These are phyloP conservation scores for Phytophthora meadii DNA, from an alignment of 352 stramenopile genomes.

Conservation along the genomic window DNA sequence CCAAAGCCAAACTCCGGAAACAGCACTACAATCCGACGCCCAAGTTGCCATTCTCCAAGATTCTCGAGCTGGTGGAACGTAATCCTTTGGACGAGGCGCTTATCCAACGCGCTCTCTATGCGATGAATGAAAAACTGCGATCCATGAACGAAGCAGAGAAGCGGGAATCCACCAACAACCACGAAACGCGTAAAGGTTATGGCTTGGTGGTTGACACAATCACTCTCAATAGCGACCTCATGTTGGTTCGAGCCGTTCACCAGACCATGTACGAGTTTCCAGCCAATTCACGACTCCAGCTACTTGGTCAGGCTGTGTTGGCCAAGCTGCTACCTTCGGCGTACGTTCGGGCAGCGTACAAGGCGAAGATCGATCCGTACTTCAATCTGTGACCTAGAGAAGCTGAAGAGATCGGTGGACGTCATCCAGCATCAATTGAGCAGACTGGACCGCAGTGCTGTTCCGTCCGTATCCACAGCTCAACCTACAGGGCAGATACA, in stretches of 20 bases:
- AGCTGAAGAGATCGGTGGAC: conserved; percentile 21
- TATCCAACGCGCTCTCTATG: conserved; percentile 61
- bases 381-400: conserved; percentile 54
- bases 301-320: conserved; percentile 61
- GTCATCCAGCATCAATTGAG: conserved; percentile 37
- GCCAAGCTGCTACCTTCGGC: conserved; percentile 66
- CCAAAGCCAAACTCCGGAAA: conserved; percentile 58
- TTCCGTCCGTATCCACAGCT: conserved; percentile 35
- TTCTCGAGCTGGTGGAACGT: conserved; percentile 59
- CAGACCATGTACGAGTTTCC: conserved; percentile 73
- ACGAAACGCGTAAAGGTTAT: conserved; percentile 21
- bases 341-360: conserved; percentile 75
- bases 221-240: conserved; percentile 57
- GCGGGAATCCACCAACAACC: conserved; percentile 12
- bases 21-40: conserved; percentile 61
- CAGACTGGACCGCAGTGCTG: conserved; percentile 26
- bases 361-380: conserved; percentile 76
- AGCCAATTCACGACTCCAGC: conserved; percentile 62
- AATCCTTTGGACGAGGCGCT: conserved; percentile 72
- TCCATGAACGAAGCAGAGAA: conserved; percentile 34
- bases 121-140: conserved; percentile 66
- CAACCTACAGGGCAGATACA: conserved; percentile 24
- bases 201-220: conserved; percentile 46
- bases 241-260: conserved; percentile 68
- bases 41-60: conserved; percentile 55